These are phyloP conservation scores for Pouteria glomerata DNA, from an alignment of 148 eudicot species.

Conservation along the genomic window DNA sequence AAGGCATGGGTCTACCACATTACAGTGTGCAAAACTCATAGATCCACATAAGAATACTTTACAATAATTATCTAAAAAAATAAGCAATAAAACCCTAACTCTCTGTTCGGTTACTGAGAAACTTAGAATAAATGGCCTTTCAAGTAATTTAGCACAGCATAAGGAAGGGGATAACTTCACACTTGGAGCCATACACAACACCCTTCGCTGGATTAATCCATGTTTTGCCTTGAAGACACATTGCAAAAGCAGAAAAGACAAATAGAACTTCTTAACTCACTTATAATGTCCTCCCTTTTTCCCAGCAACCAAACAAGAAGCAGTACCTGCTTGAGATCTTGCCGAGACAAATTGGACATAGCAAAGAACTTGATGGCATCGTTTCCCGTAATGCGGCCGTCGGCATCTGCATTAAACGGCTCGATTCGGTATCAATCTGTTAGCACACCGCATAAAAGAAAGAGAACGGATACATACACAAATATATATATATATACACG, in stretches of 20 bases:
- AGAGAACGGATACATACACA: not conserved
- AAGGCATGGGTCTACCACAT: too few species aligned
- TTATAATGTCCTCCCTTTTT: not conserved
- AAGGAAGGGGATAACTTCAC: too few species aligned
- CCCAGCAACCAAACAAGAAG: not conserved
- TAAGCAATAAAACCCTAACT: not conserved
- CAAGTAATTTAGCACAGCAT: too few species aligned
- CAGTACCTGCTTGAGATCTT: constrained; percentile 64
- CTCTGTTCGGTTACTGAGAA: not conserved
- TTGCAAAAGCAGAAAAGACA: too few species aligned
- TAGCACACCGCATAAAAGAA: not conserved
- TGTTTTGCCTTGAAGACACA: not conserved
- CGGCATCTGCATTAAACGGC: constrained; percentile 41
- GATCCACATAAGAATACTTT: not conserved
- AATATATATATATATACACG: not conserved
- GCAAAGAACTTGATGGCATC: constrained; percentile 67
- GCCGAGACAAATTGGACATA: constrained; percentile 57
- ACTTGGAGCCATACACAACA: too few species aligned
- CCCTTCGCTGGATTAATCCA: too few species aligned
- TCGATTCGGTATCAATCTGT: not conserved
- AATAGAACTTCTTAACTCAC: not conserved
- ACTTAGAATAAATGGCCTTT: not conserved
- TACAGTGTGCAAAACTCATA: too few species aligned
- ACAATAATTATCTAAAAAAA: not conserved
- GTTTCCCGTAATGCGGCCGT: constrained; percentile 67